Evolutionary conservation across 1,139 yeast genomes (phyloP).

Genomic region (Blastobotrys arbuscula): DNA sequence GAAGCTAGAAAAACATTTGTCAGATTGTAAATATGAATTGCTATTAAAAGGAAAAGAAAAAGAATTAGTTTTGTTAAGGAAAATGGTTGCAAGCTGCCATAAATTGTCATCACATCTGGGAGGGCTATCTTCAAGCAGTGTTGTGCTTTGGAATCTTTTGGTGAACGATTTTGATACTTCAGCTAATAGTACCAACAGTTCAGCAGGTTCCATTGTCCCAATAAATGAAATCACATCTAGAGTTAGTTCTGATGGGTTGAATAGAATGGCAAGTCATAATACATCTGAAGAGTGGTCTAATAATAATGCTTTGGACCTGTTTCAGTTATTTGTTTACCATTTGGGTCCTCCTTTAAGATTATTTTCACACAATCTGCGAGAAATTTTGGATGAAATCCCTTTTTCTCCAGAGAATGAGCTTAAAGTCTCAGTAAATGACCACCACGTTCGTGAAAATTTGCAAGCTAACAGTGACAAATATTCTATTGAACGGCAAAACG

Average conservation of each 20-base stretch:
- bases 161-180: slow-evolving; percentile 18
- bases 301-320: slow-evolving; percentile 40
- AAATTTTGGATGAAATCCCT: slow-evolving; percentile 56
- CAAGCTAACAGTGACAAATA: slow-evolving; percentile 49
- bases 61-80: slow-evolving; percentile 44
- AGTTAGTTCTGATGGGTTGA: neutral
- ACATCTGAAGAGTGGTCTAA: slow-evolving; percentile 9
- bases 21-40: slow-evolving; percentile 62
- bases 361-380: slow-evolving; percentile 50
- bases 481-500: slow-evolving; percentile 49
- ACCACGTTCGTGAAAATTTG: slow-evolving; percentile 48
- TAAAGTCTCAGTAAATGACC: slow-evolving; percentile 33
- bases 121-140: slow-evolving; percentile 63
- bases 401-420: slow-evolving; percentile 40
- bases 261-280: neutral
- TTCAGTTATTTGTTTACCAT: slow-evolving; percentile 58
- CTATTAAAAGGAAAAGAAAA: slow-evolving; percentile 47
- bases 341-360: slow-evolving; percentile 72
- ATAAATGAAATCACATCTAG: slow-evolving; percentile 6
- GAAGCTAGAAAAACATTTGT: slow-evolving; percentile 42
- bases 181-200: slow-evolving; percentile 1
- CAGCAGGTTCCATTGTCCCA: slow-evolving; percentile 16
- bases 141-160: slow-evolving; percentile 56
- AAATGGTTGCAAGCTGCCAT: slow-evolving; percentile 49
- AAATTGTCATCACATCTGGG: slow-evolving; percentile 55